phyloP scores from a whole-genome alignment of 2,329 filamentous ascomycete species.

The Phyllachora maydis region DNA sequence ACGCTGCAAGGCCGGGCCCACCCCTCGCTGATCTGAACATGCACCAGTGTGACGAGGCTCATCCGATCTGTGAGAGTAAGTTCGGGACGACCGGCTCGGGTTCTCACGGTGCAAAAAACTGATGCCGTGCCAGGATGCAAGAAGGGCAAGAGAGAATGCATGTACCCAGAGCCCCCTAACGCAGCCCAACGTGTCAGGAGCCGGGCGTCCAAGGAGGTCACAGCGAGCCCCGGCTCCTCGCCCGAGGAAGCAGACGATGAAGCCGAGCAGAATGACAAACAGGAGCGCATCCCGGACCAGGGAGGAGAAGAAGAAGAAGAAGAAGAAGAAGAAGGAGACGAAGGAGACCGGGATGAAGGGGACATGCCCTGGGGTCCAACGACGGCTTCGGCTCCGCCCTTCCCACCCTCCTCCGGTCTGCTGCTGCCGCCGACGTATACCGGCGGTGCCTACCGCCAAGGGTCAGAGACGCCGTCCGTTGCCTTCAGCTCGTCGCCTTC shows the following conservation, averaged over 20 bases:
- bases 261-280: slow-evolving; percentile 20
- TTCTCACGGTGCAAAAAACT: too few relatives aligned
- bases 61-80: slow-evolving; percentile 62
- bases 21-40: slow-evolving; percentile 2
- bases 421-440: slow-evolving; percentile 11
- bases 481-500: slow-evolving; percentile 30
- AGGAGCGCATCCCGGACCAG: slow-evolving; percentile 34
- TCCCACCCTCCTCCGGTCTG: slow-evolving; percentile 12
- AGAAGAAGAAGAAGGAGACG: too few relatives aligned
- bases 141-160: slow-evolving; percentile 79
- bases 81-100: too few relatives aligned
- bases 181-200: slow-evolving; percentile 16
- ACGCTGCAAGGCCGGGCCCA: slow-evolving; percentile 1
- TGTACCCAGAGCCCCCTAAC: slow-evolving; percentile 60
- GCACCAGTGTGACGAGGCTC: slow-evolving; percentile 67
- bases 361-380: too few relatives aligned
- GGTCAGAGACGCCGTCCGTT: slow-evolving; percentile 31
- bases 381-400: slow-evolving; percentile 6
- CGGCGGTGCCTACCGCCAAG: too few relatives aligned
- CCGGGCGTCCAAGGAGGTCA: slow-evolving; percentile 15
- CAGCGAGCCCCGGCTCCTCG: slow-evolving; percentile 29
- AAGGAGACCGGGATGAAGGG: too few relatives aligned
- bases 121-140: slow-evolving; percentile 51
- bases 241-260: slow-evolving; percentile 30
- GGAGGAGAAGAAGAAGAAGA: slow-evolving; percentile 22